Percentiles rank a stretch among this genome's conserved stretches.
These are phyloP conservation scores for Fagopyrum tataricum DNA, from an alignment of 148 eudicot genomes.

Conservation along the genomic window DNA sequence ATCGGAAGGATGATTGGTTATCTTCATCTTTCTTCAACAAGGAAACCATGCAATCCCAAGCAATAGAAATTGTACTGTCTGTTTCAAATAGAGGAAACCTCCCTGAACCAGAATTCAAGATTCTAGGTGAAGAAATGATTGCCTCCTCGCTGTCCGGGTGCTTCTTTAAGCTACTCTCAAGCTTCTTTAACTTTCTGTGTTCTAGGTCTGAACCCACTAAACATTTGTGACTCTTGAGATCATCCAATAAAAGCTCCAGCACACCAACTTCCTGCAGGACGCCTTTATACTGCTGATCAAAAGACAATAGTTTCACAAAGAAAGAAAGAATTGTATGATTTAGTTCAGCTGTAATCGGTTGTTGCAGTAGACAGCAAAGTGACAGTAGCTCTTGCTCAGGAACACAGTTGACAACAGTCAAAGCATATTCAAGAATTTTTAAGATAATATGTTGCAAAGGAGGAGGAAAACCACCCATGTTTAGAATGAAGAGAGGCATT, in stretches of 20 bases:
- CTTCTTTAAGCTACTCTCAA: conserved; percentile 73
- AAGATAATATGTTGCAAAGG: conserved; percentile 79
- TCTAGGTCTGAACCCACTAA: conserved; percentile 54
- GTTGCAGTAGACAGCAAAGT: conserved; percentile 92
- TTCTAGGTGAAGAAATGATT: conserved; percentile 82
- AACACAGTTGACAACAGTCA: conserved; percentile 89
- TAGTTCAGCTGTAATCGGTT: conserved; percentile 67
- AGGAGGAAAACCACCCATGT: conserved; percentile 84
- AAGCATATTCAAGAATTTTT: conserved; percentile 98
- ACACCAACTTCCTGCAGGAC: conserved; percentile 96
- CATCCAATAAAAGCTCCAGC: conserved; percentile 86
- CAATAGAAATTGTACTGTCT: conserved; percentile 56
- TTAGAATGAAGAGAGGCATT: conserved; percentile 86
- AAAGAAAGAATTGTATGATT: conserved; percentile 79
- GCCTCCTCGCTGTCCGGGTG: conserved; percentile 63
- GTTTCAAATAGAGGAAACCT: conserved; percentile 75
- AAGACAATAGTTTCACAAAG: conserved; percentile 84
- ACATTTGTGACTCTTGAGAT: conserved; percentile 79
- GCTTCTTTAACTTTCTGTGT: conserved; percentile 26
- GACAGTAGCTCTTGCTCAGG: conserved; percentile 98
- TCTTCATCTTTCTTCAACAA: conserved; percentile 85
- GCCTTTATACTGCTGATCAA: conserved; percentile 90
- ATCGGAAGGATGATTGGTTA: conserved; percentile 84
- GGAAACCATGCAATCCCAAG: conserved; percentile 96
- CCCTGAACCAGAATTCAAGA: conserved; percentile 82